Evolutionary conservation across 1,284 basidiomycete species (phyloP).

Genomic region (Irpex lacteus): DNA sequence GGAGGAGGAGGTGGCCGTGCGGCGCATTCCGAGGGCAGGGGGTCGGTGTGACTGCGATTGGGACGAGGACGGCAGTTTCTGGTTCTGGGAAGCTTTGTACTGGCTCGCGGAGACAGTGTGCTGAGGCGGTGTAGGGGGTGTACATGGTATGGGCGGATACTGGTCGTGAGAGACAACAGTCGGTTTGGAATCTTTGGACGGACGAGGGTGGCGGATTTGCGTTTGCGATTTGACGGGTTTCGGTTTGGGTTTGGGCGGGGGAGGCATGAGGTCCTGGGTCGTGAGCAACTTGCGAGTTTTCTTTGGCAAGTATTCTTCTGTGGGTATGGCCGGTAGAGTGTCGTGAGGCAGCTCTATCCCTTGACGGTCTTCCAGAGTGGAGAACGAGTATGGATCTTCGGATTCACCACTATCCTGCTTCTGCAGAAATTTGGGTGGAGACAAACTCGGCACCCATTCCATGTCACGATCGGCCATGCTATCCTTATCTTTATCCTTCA

Average conservation of each 20-base stretch:
- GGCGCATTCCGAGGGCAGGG: conserved; percentile 10
- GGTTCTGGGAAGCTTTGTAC: not conserved
- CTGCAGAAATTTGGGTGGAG: not conserved
- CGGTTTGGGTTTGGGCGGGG: not conserved
- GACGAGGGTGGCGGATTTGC: no score
- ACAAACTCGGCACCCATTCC: not conserved
- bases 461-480: not conserved
- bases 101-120: not conserved
- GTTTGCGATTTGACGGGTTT: not conserved
- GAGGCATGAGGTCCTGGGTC: not conserved
- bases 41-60: conserved; percentile 2
- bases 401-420: not conserved
- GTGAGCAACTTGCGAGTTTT: not conserved
- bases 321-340: not conserved
- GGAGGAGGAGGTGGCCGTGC: not conserved
- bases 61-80: not conserved
- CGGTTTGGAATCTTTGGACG: no score
- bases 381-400: not conserved
- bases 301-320: not conserved
- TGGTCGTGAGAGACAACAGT: no score
- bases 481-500: not conserved
- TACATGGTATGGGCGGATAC: not conserved
- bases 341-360: not conserved
- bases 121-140: not conserved
- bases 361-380: not conserved